Percentiles rank a stretch among this genome's conserved stretches.
Conservation (phyloP, 345 rosid species). For the Noccaea caerulescens region DNA sequence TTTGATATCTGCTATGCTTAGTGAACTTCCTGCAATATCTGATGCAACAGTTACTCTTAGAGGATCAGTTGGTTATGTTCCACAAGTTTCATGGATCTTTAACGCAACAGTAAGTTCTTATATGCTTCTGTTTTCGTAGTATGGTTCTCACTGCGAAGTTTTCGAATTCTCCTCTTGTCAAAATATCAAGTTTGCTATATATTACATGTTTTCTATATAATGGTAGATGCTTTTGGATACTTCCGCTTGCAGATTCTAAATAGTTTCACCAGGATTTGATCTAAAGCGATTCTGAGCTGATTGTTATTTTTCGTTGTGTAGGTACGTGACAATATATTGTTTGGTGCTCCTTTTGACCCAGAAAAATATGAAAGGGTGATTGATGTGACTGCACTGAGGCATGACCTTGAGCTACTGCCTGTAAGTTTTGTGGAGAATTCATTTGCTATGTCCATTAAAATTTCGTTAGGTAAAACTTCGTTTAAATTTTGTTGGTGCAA, state of each 20-base stretch:
- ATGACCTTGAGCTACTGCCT: constrained; percentile 90
- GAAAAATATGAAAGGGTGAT: constrained; percentile 79
- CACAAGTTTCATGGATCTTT: constrained; percentile 99
- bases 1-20: constrained; percentile 94
- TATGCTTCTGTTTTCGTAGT: constrained; percentile 19
- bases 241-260: not conserved
- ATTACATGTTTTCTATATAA: constrained; percentile 14
- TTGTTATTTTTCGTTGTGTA: constrained; percentile 41
- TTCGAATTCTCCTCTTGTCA: constrained; percentile 10
- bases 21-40: constrained; percentile 87
- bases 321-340: constrained; percentile 94
- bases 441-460: constrained; percentile 6
- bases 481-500: constrained; percentile 27
- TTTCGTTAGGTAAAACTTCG: constrained; percentile 1
- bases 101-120: constrained; percentile 86
- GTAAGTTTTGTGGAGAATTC: constrained; percentile 56
- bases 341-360: constrained; percentile 82
- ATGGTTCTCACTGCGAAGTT: constrained; percentile 19
- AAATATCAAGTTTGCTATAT: not conserved
- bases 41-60: constrained; percentile 68
- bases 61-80: constrained; percentile 95
- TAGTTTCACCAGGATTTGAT: constrained; percentile 10
- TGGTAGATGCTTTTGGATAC: not conserved
- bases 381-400: constrained; percentile 88
- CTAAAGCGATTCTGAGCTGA: constrained; percentile 21